A percentile compares a stretch with the other conserved stretches of the same genome.
Conservation (phyloP, 805 yeast genomes). For the Zygosaccharomyces bailii region DNA sequence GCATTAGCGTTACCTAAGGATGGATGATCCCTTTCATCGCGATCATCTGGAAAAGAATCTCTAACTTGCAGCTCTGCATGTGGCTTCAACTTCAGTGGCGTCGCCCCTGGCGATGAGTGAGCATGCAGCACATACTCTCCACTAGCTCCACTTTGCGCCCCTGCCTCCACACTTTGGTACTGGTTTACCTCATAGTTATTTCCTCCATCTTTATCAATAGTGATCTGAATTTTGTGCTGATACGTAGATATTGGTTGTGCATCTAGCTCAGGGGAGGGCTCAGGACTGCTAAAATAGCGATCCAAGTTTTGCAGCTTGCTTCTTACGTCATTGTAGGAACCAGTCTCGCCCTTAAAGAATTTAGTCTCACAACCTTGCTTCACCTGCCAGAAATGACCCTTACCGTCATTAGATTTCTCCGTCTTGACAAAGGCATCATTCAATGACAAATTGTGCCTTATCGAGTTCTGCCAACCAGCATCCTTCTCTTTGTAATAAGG, state of each 20-base stretch:
- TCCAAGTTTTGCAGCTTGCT: slow-evolving; percentile 21
- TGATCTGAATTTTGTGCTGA: slow-evolving; percentile 1
- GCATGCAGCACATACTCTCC: slow-evolving; percentile 9
- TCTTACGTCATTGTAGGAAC: slow-evolving; percentile 26
- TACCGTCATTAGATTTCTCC: slow-evolving; percentile 85
- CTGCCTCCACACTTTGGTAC: slow-evolving; percentile 13
- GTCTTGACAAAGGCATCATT: slow-evolving; percentile 90
- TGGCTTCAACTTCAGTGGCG: slow-evolving; percentile 10
- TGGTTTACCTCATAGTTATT: slow-evolving; percentile 5
- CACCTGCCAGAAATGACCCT: slow-evolving; percentile 87
- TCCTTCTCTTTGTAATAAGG: slow-evolving; percentile 78
- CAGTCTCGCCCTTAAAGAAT: slow-evolving; percentile 55
- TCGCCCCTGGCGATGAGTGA: slow-evolving; percentile 15
- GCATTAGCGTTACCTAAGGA: slow-evolving; percentile 1
- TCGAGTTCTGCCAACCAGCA: slow-evolving; percentile 97
- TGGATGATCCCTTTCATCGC: neutral
- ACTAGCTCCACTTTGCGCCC: too few relatives aligned
- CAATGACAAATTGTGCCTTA: slow-evolving; percentile 86
- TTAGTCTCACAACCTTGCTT: slow-evolving; percentile 78
- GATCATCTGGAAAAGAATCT: slow-evolving; percentile 7
- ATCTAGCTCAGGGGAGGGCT: neutral
- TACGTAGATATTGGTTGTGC: neutral
- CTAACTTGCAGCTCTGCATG: slow-evolving; percentile 1
- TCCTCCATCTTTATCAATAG: slow-evolving; percentile 5
- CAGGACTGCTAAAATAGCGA: slow-evolving; percentile 11